A percentile compares a stretch with the other conserved stretches of the same genome.
Conservation (phyloP, 352 stramenopile genomes). For the Phytophthora cactorum region DNA sequence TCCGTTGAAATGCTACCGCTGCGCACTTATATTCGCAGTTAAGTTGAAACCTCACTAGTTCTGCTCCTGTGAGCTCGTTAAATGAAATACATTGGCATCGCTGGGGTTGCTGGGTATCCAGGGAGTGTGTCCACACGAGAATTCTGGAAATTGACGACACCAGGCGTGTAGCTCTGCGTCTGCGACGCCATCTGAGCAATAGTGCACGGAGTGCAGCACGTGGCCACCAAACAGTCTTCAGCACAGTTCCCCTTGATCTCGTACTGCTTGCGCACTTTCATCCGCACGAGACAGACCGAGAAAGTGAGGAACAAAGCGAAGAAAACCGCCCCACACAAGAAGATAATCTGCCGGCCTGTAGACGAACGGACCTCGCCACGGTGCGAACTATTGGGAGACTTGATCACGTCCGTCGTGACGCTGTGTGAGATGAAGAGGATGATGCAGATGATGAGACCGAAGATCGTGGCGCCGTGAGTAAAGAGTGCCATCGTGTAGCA, state of each 20-base stretch:
- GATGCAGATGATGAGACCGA: conserved; percentile 37
- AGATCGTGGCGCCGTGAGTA: conserved; percentile 36
- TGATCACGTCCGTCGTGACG: conserved; percentile 12
- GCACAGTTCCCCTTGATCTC: conserved; percentile 43
- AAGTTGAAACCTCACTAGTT: conserved; percentile 5
- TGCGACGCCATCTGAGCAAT: conserved; percentile 68
- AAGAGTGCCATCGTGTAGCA: conserved; percentile 35
- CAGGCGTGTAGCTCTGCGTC: conserved; percentile 59
- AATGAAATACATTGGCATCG: conserved; percentile 18
- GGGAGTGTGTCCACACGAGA: conserved; percentile 21
- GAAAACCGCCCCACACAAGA: conserved; percentile 23
- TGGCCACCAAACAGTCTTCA: conserved; percentile 24
- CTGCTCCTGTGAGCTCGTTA: conserved; percentile 1
- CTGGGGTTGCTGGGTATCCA: conserved; percentile 23
- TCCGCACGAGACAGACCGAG: conserved; percentile 38
- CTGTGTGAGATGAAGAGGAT: conserved; percentile 39
- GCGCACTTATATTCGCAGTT: conserved; percentile 9
- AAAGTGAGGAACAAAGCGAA: conserved; percentile 33
- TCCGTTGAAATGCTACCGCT: not conserved
- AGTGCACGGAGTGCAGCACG: conserved; percentile 48
- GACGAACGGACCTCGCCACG: conserved; percentile 14
- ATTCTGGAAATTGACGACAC: conserved; percentile 46
- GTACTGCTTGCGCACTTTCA: conserved; percentile 42
- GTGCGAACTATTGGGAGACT: not conserved
- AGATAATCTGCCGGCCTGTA: conserved; percentile 22